Evolutionary conservation across 805 yeast species (phyloP).

Genomic region (Ogataea angusta): DNA sequence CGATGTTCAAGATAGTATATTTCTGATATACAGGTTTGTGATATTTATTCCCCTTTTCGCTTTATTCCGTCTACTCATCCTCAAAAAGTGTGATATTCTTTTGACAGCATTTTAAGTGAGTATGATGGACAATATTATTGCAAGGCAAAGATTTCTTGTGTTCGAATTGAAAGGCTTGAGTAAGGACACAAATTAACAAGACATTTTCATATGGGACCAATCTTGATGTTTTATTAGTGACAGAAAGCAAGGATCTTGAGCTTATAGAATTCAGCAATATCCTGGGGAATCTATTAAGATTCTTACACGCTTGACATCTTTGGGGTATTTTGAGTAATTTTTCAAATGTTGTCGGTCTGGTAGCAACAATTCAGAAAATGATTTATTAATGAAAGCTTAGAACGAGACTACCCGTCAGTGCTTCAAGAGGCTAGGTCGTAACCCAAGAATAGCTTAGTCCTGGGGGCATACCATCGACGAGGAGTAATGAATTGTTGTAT

Average conservation of each 20-base stretch:
- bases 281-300: too few relatives aligned
- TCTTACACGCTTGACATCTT: too few relatives aligned
- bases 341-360: constrained; percentile 3
- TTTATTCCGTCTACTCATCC: constrained; percentile 20
- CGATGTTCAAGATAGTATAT: constrained; percentile 17
- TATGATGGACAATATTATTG: constrained; percentile 28
- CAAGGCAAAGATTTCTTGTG: constrained; percentile 31
- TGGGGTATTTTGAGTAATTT: constrained; percentile 17
- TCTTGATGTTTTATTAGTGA: constrained; percentile 32
- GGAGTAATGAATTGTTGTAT: too few relatives aligned
- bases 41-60: constrained; percentile 8
- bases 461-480: too few relatives aligned
- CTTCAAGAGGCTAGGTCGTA: too few relatives aligned
- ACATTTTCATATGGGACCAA: constrained; percentile 31
- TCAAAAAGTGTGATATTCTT: constrained; percentile 29
- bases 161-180: constrained; percentile 30
- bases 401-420: constrained; percentile 5
- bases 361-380: constrained; percentile 16
- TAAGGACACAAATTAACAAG: constrained; percentile 31
- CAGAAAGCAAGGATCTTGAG: constrained; percentile 21
- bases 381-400: constrained; percentile 25
- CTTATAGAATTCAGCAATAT: not conserved
- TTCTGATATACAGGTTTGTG: constrained; percentile 15
- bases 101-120: constrained; percentile 24
- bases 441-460: too few relatives aligned